phyloP scores from a whole-genome alignment of 371 early-diverging fungal genomes.

The Rhizomucor miehei region DNA sequence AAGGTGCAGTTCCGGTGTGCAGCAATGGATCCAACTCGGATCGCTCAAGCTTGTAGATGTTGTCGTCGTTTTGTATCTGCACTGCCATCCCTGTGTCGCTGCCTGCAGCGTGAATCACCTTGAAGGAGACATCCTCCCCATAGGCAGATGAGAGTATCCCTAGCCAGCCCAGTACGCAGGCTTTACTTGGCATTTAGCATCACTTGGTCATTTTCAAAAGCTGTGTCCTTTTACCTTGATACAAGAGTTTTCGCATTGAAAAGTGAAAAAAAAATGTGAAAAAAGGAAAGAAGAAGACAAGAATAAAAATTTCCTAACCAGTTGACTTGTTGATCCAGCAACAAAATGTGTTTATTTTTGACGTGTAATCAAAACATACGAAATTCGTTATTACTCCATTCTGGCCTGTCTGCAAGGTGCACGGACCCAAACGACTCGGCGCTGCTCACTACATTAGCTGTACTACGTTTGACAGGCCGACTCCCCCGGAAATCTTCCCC shows the following conservation, averaged over 20 bases:
- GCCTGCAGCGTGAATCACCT: conserved; percentile 2
- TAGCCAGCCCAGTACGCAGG: too few species aligned
- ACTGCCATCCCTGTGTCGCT: conserved; percentile 17
- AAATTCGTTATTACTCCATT: conserved; percentile 26
- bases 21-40: conserved; percentile 19
- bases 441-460: neutral
- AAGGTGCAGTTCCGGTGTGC: conserved; percentile 16
- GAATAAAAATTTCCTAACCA: too few species aligned
- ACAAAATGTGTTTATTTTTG: too few species aligned
- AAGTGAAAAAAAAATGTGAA: neutral
- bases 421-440: conserved; percentile 1
- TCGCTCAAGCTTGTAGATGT: conserved; percentile 8
- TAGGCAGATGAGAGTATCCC: too few species aligned
- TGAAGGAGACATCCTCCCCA: neutral
- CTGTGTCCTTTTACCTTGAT: too few species aligned
- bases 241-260: too few species aligned
- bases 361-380: conserved; percentile 16
- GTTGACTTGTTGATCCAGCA: too few species aligned
- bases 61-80: conserved; percentile 10
- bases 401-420: conserved; percentile 12
- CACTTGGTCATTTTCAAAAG: too few species aligned
- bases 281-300: neutral
- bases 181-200: too few species aligned
- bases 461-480: conserved; percentile 5
- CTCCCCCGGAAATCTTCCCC: neutral